Conservation (phyloP, 106 monocot genomes). For the Apostasia ramifera region DNA sequence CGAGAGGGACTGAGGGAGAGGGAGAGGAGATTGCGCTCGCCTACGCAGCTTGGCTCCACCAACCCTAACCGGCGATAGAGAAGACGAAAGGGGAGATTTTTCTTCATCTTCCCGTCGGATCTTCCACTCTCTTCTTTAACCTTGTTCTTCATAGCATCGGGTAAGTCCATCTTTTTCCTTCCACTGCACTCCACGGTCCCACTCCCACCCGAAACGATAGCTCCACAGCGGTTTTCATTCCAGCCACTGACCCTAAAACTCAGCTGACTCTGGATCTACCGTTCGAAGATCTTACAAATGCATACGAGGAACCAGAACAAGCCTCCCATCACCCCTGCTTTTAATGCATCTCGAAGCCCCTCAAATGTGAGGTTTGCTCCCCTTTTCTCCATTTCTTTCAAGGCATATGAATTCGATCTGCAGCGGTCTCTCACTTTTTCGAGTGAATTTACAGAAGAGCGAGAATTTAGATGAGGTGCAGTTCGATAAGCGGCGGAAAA, state of each 20-base stretch:
- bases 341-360: neutral
- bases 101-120: too few relatives aligned
- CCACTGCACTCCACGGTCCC: neutral
- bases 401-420: too few relatives aligned
- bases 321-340: neutral
- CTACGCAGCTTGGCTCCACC: too few relatives aligned
- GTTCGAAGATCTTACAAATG: neutral
- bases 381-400: neutral
- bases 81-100: too few relatives aligned
- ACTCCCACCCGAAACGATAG: neutral
- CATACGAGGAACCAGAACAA: conserved; percentile 8
- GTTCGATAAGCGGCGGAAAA: conserved; percentile 7
- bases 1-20: too few relatives aligned
- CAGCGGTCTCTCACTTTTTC: neutral
- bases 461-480: neutral
- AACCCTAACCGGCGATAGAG: too few relatives aligned
- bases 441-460: conserved; percentile 3
- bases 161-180: neutral
- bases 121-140: too few relatives aligned
- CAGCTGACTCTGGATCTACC: neutral
- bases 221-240: neutral
- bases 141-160: too few relatives aligned
- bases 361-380: conserved; percentile 10
- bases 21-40: too few relatives aligned
- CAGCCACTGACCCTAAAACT: neutral